Evolutionary conservation across 1,284 basidiomycete genomes (phyloP), one percentile per base, ranked within the genome.

Genomic region (Marasmius tenuissimus): DNA sequence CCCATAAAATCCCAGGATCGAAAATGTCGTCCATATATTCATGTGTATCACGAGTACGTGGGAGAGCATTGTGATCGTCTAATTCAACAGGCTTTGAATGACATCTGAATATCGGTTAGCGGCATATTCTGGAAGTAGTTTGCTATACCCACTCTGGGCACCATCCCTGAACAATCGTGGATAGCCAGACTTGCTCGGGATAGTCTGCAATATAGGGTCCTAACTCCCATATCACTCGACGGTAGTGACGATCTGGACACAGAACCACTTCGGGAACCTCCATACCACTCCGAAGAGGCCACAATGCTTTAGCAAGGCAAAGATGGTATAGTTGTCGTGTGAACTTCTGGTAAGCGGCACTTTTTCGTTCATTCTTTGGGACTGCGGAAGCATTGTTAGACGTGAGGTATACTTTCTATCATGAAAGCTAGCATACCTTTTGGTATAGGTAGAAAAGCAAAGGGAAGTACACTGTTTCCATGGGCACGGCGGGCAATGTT

Each of bases 191-290:
- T 53, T 70, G 69, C 61, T 70, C 68, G 2, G 64, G 67, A 55
- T 69, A 69, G 33, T 70, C 66, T 0, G 68, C 67, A 33, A 71
- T 71, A 51, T 70, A 70, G 0, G 69, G 70, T 2, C 68, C 68
- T 5, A 71, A 42, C 22, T 60, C 61, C 35, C 63, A 69, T 14
- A 69, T 62, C 8, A 53, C 65, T 1, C 59, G 63, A 0, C 67
- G 57, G 54, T 64, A 70, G 57, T 70, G 62, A 12, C 65, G 12
- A n/a, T n/a, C n/a, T n/a, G n/a, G n/a, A n/a, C n/a, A n/a, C n/a
- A 69, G 57, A 0, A 57, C 57, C 7, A n/a, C n/a, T n/a, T n/a
- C n/a, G n/a, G 68, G 67, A 1, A 27, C 47, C 0, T 57, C 61
- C 68, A 69, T 69, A 14, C 54, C 39, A n/a, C 58, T 57, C 20